A percentile compares a stretch with the other conserved stretches of the same genome.
Conservation (phyloP, 169 alveolate genomes). For the Babesia ovis region DNA sequence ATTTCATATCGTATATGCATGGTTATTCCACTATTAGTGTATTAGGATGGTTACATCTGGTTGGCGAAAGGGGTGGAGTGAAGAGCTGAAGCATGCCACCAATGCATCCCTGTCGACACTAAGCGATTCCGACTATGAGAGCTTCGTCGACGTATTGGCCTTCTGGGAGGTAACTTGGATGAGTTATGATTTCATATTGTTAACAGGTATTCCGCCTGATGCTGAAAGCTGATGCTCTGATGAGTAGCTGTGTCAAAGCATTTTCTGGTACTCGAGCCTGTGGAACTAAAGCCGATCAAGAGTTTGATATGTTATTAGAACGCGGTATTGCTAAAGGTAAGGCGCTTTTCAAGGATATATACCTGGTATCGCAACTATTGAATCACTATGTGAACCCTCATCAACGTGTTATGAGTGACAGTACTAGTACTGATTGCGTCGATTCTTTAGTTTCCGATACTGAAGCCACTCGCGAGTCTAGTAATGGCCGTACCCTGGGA, state of each 20-base stretch:
- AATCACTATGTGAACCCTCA: constrained; percentile 39
- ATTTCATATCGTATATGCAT: not conserved
- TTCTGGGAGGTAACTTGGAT: constrained; percentile 36
- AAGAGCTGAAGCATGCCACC: constrained; percentile 38
- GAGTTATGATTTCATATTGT: not conserved
- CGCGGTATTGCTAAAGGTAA: constrained; percentile 34
- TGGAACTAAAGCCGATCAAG: constrained; percentile 10
- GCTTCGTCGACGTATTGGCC: constrained; percentile 30
- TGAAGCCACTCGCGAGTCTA: not conserved
- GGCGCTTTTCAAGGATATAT: constrained; percentile 28
- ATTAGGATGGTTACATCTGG: constrained; percentile 12
- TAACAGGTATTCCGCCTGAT: constrained; percentile 26
- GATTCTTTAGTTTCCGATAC: not conserved
- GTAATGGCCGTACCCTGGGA: not conserved
- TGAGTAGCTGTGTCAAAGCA: constrained; percentile 40
- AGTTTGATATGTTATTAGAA: constrained; percentile 19
- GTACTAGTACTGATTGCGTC: not conserved
- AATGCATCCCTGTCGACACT: constrained; percentile 22
- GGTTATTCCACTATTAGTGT: not conserved
- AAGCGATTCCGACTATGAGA: constrained; percentile 25
- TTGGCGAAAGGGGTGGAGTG: constrained; percentile 47
- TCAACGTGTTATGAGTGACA: constrained; percentile 1
- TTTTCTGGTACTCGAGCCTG: constrained; percentile 37
- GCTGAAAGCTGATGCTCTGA: constrained; percentile 16
- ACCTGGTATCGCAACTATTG: constrained; percentile 37